Conservation (phyloP, 1,284 basidiomycete species). For the Laetiporus sulphureus region DNA sequence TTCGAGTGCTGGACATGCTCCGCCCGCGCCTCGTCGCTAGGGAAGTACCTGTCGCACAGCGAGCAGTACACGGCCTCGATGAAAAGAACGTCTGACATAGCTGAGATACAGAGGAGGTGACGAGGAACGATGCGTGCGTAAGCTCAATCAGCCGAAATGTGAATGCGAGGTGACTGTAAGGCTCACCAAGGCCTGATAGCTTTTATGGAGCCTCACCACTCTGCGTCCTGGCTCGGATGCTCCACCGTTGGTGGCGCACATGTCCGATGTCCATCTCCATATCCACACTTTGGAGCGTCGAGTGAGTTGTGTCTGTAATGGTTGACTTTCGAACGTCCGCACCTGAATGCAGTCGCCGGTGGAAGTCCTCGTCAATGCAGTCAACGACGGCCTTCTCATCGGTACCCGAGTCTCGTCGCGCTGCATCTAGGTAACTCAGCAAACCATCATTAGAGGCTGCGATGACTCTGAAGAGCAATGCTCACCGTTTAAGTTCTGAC, state of each 20-base stretch:
- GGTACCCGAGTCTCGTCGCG: too few species aligned
- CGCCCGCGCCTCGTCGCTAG: constrained; percentile 15
- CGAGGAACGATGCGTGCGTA: not conserved
- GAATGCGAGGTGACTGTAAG: not conserved
- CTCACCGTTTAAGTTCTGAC: too few species aligned
- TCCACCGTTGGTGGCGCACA: not conserved
- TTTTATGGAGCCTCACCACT: not conserved
- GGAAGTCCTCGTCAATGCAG: too few species aligned
- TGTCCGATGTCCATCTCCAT: not conserved
- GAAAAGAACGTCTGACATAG: constrained; percentile 13
- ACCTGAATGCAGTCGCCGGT: too few species aligned
- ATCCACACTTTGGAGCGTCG: not conserved
- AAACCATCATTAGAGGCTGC: too few species aligned
- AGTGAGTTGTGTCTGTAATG: too few species aligned
- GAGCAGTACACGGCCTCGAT: constrained; percentile 21
- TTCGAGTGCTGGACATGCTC: constrained; percentile 18
- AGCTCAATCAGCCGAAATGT: not conserved
- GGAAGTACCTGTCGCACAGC: constrained; percentile 25
- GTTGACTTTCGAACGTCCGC: too few species aligned
- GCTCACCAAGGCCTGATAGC: not conserved
- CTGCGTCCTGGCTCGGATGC: not conserved
- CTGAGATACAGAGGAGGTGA: not conserved
- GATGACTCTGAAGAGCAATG: too few species aligned
- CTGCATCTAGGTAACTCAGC: too few species aligned
- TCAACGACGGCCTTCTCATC: too few species aligned